Percentiles rank a stretch among this genome's conserved stretches.
Conservation (phyloP, 2,329 filamentous ascomycete species). For the Fusarium mundagurra region DNA sequence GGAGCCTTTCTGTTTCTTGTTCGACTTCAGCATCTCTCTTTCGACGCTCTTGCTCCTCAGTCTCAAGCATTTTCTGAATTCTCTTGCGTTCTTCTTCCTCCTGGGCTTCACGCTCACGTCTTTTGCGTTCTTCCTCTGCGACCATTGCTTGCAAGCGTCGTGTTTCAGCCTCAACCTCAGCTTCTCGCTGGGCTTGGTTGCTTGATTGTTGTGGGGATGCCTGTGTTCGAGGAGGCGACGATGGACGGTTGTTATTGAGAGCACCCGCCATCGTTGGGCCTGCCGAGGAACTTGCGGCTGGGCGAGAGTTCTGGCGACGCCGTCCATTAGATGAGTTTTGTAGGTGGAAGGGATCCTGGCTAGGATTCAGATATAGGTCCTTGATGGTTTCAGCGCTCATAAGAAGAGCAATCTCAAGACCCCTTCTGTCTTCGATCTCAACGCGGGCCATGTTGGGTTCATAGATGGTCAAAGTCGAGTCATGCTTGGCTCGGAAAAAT, state of each 20-base stretch:
- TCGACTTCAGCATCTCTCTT: slow-evolving; percentile 70
- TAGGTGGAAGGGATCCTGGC: slow-evolving; percentile 83
- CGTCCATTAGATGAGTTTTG: slow-evolving; percentile 47
- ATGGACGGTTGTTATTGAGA: slow-evolving; percentile 45
- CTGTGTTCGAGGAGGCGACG: slow-evolving; percentile 29
- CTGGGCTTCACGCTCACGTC: slow-evolving; percentile 64
- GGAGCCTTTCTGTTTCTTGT: slow-evolving; percentile 83
- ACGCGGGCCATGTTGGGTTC: slow-evolving; percentile 91
- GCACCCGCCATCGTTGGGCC: slow-evolving; percentile 52
- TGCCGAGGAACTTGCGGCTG: slow-evolving; percentile 42
- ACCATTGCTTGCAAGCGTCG: slow-evolving; percentile 71
- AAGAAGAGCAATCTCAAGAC: slow-evolving; percentile 83
- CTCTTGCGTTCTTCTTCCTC: slow-evolving; percentile 64
- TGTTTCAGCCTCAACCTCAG: slow-evolving; percentile 78
- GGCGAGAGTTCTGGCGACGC: slow-evolving; percentile 53
- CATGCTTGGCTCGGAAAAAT: slow-evolving; percentile 78
- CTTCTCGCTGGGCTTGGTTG: slow-evolving; percentile 43
- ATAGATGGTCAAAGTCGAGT: slow-evolving; percentile 80
- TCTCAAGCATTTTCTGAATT: slow-evolving; percentile 72
- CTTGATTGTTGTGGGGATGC: slow-evolving; percentile 24
- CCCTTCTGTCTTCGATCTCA: slow-evolving; percentile 93
- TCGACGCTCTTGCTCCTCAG: slow-evolving; percentile 69
- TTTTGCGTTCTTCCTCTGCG: slow-evolving; percentile 59
- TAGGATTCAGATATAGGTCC: slow-evolving; percentile 71
- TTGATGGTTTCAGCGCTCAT: slow-evolving; percentile 71